Conservation (phyloP, 2,329 filamentous ascomycete genomes). For the Epicoccum nigrum region DNA sequence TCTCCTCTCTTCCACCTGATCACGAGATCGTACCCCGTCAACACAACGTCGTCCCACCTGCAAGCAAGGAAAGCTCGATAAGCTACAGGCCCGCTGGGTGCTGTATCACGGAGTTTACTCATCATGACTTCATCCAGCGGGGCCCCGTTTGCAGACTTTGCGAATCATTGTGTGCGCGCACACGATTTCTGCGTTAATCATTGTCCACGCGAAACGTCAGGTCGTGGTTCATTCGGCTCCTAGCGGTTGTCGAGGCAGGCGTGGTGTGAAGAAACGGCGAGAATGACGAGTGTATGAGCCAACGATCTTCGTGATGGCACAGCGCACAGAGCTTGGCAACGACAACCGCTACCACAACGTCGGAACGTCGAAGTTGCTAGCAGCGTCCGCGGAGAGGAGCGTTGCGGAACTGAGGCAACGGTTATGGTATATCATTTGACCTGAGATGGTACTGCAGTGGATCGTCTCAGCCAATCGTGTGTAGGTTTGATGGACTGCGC, state of each 20-base stretch:
- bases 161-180: neutral
- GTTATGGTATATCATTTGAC: neutral
- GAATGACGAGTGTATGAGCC: neutral
- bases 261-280: neutral
- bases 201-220: neutral
- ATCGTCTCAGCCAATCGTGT: too few relatives aligned
- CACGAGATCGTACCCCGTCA: constrained; percentile 1
- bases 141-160: too few relatives aligned
- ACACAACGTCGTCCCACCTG: constrained; percentile 7
- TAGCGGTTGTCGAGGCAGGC: constrained; percentile 1
- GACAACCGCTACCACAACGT: constrained; percentile 3
- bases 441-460: too few relatives aligned
- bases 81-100: constrained; percentile 1
- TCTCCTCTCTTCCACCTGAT: neutral
- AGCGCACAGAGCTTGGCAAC: neutral
- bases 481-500: too few relatives aligned
- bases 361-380: neutral
- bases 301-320: neutral
- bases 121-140: constrained; percentile 1
- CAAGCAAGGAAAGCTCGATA: constrained; percentile 9
- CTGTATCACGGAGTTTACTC: constrained; percentile 3
- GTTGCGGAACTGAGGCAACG: neutral
- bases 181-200: neutral
- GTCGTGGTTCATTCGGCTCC: neutral
- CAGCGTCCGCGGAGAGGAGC: neutral